Base-by-base conservation (phyloP, 1,284 basidiomycete genomes). In the Neotropicomus parvogracilis region DNA sequence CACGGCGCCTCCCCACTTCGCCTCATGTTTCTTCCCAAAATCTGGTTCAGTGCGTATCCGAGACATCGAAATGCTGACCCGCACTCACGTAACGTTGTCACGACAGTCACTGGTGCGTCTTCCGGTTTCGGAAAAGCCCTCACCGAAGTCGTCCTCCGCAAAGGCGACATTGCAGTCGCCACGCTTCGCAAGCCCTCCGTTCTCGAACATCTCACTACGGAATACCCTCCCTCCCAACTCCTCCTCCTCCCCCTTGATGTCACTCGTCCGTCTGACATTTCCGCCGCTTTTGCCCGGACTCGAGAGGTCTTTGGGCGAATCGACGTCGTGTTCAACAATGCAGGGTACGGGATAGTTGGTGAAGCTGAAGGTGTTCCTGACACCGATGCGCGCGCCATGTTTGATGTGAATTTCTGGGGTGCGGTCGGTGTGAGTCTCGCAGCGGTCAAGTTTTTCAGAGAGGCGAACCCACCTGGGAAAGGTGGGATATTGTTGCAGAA, bases 71-170 rank as follows among this genome's bases (percentile, higher is more conserved):
- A 5, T 24, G 33, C 29, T 20, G 3, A 11, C 9, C 7, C 5
- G 14, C 42, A 20, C 16, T 35, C 26, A 32, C 10, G 6, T 24
- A 21, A 3, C 21, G 13, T 12, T 3, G 11, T 13, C 35, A 11
- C 19, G n/a, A 19, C 33, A 65, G 65, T 68, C 36, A 68, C 67
- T 8, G 24, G 67, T 2, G 48, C 66, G 0, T 68, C 67, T 1
- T 62, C 65, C 3, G 66, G 24, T 4, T 24, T 24, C 24, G 24
- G 24, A 24, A 24, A 8, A 24, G 24, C 24, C 24, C 24, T 24
- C 24, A 24, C 24, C 24, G 24, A 24, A 8, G 24, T 24, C 24
- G 24, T 24, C 24, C 24, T 24, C 24, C 24, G 24, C 24, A 24
- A 24, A 8, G 24, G 24, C 8, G 24, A 24, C 24, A 24, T 24